A percentile compares a stretch with the other conserved stretches of the same genome.
Conservation (phyloP, 225 moss, liverwort and hornwort species). For the Polytrichum commune region DNA sequence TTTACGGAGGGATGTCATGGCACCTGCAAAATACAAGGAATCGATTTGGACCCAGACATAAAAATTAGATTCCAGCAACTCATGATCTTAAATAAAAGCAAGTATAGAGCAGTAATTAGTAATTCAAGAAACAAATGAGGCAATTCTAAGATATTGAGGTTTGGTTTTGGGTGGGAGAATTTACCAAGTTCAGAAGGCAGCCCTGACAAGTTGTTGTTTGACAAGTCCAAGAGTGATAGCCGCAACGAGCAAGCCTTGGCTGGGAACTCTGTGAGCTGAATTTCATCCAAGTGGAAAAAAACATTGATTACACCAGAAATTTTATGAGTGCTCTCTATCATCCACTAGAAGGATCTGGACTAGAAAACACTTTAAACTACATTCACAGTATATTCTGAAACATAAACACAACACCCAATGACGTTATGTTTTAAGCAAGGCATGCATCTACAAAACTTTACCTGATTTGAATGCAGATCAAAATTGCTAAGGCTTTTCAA, state of each 20-base stretch:
- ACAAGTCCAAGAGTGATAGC: constrained; percentile 78
- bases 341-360: no score
- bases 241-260: constrained; percentile 64
- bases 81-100: no score
- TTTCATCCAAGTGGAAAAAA: constrained; percentile 1
- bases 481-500: constrained; percentile 71
- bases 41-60: background rate
- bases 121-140: no score
- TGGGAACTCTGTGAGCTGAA: constrained; percentile 72
- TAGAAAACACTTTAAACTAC: background rate
- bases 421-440: background rate
- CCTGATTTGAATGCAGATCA: constrained; percentile 92
- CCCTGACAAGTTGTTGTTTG: constrained; percentile 88
- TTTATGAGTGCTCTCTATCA: no score
- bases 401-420: background rate
- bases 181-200: constrained; percentile 89
- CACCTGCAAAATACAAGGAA: constrained; percentile 31
- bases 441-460: background rate
- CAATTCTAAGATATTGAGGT: no score
- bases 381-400: background rate
- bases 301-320: no score
- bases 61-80: no score
- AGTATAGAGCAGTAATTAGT: no score
- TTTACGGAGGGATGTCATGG: constrained; percentile 81
- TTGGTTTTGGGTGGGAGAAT: background rate